phyloP scores from a whole-genome alignment of 1,284 basidiomycete species.

The Schizophyllum amplum region DNA sequence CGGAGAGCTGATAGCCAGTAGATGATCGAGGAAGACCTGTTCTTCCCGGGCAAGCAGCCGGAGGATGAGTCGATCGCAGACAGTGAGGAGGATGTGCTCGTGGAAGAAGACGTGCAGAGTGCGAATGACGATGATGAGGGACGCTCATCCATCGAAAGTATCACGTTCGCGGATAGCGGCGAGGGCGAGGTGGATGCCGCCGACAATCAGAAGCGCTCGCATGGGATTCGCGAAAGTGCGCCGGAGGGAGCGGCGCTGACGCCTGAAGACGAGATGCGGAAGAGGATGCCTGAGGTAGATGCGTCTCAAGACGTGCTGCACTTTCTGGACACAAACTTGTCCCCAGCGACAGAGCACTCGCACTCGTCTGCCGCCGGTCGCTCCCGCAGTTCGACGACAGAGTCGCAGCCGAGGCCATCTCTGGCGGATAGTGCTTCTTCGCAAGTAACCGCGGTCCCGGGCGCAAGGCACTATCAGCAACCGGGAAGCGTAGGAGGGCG shows the following conservation, averaged over 20 bases:
- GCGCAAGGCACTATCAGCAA: background rate
- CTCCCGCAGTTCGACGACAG: background rate
- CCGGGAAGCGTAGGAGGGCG: background rate
- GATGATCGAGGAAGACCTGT: slow-evolving; percentile 65
- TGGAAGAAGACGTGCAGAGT: slow-evolving; percentile 7
- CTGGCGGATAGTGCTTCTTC: background rate
- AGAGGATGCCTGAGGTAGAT: background rate
- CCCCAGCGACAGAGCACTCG: background rate
- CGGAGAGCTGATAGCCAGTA: slow-evolving; percentile 18
- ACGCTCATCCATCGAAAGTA: slow-evolving; percentile 1
- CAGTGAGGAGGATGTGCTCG: slow-evolving; percentile 7
- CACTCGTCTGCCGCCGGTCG: too few relatives aligned
- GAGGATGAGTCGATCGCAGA: slow-evolving; percentile 17
- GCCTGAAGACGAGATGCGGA: background rate
- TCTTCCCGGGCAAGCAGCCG: slow-evolving; percentile 48
- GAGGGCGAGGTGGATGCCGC: background rate
- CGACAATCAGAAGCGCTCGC: background rate
- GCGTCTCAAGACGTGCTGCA: background rate
- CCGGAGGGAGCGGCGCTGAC: background rate
- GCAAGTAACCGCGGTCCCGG: background rate
- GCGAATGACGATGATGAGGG: slow-evolving; percentile 6
- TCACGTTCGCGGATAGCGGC: background rate
- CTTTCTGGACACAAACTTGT: background rate
- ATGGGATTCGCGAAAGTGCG: background rate
- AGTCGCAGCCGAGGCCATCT: background rate